phyloP scores from a whole-genome alignment of 176 grass and related monocot genomes.

The Musa troglodytarum region DNA sequence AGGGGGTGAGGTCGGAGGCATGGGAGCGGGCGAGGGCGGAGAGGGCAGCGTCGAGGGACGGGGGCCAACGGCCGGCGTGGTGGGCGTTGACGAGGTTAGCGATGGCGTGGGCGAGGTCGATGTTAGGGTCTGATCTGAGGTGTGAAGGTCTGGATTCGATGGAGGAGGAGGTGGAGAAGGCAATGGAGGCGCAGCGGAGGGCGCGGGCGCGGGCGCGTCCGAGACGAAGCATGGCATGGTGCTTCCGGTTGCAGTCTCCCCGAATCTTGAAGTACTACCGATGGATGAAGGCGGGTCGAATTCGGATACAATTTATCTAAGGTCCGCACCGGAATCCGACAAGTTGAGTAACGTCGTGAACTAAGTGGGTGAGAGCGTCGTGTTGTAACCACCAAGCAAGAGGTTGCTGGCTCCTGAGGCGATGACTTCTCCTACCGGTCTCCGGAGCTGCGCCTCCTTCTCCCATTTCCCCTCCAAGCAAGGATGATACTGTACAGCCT shows the following conservation, averaged over 20 bases:
- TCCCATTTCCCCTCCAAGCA: too few relatives aligned
- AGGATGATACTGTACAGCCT: too few relatives aligned
- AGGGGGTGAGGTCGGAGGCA: not conserved
- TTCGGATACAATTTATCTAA: too few relatives aligned
- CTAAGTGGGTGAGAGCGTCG: too few relatives aligned
- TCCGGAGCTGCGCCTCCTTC: too few relatives aligned
- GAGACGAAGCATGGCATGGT: not conserved
- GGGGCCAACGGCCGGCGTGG: not conserved
- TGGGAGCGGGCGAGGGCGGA: conserved; percentile 4
- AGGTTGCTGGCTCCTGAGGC: too few relatives aligned
- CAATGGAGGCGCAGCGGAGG: not conserved
- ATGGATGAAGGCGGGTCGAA: too few relatives aligned
- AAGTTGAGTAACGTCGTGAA: too few relatives aligned
- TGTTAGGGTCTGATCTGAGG: not conserved
- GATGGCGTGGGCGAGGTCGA: not conserved
- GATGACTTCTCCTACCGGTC: too few relatives aligned
- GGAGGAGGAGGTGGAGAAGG: not conserved
- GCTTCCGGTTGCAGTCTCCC: not conserved
- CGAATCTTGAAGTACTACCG: too few relatives aligned
- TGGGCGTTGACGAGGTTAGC: not conserved
- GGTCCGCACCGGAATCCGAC: too few relatives aligned
- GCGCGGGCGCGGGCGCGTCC: not conserved
- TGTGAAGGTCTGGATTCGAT: not conserved
- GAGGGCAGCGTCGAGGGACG: not conserved
- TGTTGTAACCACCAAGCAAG: too few relatives aligned